Conservation (phyloP, 2,329 filamentous ascomycete species). For the Diaporthe ampelina region DNA sequence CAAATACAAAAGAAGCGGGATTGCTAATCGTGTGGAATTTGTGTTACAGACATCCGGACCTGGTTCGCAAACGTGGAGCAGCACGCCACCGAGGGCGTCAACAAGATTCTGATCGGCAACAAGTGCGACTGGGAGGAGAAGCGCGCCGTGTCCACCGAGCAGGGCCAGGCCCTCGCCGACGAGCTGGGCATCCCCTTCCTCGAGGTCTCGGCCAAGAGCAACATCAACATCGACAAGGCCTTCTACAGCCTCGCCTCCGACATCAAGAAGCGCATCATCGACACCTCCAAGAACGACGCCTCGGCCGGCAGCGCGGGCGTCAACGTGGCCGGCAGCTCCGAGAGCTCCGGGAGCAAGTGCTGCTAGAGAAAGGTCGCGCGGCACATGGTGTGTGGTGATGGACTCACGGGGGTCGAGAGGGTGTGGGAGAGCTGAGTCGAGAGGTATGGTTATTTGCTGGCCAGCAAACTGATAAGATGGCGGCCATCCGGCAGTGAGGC, state of each 20-base stretch:
- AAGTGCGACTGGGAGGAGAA: slow-evolving; percentile 99
- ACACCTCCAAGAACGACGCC: slow-evolving; percentile 85
- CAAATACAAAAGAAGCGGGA: not conserved
- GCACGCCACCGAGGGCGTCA: slow-evolving; percentile 97
- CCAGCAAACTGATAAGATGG: not conserved
- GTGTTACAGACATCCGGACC: slow-evolving; percentile 87
- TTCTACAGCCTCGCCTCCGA: slow-evolving; percentile 96
- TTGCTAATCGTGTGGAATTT: slow-evolving; percentile 9
- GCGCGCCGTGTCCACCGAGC: slow-evolving; percentile 91
- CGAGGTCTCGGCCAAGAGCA: slow-evolving; percentile 98
- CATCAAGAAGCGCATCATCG: slow-evolving; percentile 98
- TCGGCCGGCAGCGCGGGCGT: slow-evolving; percentile 69
- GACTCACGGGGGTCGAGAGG: not conserved
- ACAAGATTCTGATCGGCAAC: slow-evolving; percentile 99
- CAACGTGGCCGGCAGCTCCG: slow-evolving; percentile 76
- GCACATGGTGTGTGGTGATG: not conserved
- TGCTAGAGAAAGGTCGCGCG: slow-evolving; percentile 68
- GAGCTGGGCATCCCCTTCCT: slow-evolving; percentile 98
- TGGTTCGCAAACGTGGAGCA: slow-evolving; percentile 99
- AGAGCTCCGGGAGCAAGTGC: slow-evolving; percentile 77
- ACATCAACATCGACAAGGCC: slow-evolving; percentile 99
- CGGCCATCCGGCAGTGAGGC: not conserved
- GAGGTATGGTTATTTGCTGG: not conserved
- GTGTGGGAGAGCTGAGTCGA: not conserved
- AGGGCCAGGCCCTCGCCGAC: slow-evolving; percentile 92